Percentiles rank a stretch among this genome's conserved stretches.
phyloP scores from a whole-genome alignment of 768 basidiomycete species.

The Trametes sanguinea region DNA sequence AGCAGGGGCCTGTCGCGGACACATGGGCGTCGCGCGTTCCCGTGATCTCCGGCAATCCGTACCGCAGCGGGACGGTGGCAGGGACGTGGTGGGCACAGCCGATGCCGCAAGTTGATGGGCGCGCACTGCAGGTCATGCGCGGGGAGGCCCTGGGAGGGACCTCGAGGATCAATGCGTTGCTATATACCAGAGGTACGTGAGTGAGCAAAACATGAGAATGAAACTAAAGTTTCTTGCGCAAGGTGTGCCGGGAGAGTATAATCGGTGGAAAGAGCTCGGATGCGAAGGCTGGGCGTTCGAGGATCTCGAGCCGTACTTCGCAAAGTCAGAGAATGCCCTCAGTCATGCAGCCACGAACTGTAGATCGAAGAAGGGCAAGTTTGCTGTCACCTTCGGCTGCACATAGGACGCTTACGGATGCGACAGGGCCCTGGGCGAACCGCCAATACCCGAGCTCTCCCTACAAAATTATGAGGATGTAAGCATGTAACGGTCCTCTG shows the following conservation, averaged over 20 bases:
- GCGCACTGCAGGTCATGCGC: slow-evolving; percentile 8
- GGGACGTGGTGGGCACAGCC: slow-evolving; percentile 10
- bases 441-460: slow-evolving; percentile 3
- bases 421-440: slow-evolving; percentile 16
- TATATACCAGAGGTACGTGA: slow-evolving; percentile 25
- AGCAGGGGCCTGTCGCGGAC: slow-evolving; percentile 44
- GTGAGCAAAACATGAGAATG: not conserved
- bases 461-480: slow-evolving; percentile 4
- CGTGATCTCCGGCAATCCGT: slow-evolving; percentile 8
- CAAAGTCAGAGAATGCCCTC: slow-evolving; percentile 32
- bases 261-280: slow-evolving; percentile 35
- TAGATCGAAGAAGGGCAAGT: not conserved
- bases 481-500: not conserved
- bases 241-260: slow-evolving; percentile 33
- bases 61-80: slow-evolving; percentile 10
- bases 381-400: not conserved
- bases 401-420: no score
- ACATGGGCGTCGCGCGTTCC: slow-evolving; percentile 14
- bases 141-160: slow-evolving; percentile 45
- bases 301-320: slow-evolving; percentile 39
- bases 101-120: slow-evolving; percentile 6
- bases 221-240: not conserved
- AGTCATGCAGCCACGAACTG: slow-evolving; percentile 2
- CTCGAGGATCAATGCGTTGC: slow-evolving; percentile 46
- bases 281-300: slow-evolving; percentile 39